Base-by-base conservation (phyloP, 2,329 filamentous ascomycete genomes). In the Talaromyces sp. region DNA sequence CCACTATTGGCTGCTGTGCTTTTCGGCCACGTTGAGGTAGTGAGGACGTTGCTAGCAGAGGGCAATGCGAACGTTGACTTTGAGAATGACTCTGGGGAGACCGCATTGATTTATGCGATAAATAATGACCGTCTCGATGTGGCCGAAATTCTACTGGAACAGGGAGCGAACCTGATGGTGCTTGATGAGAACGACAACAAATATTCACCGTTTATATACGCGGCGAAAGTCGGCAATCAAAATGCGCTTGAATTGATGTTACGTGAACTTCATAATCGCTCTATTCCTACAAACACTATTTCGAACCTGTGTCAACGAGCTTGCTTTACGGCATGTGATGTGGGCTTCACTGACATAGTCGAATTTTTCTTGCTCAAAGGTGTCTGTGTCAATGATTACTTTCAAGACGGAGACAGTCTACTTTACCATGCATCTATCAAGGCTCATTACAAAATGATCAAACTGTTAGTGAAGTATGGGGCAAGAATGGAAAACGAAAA, bases 401-500 rank as follows among this genome's bases (percentile, higher is more conserved):
- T 2, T 34, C 1, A 54, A 9, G 16, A 33, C 0, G 5, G 55
- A 2, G n/a, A 23, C 7, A 14, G 34, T 3, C 34, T 60, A 27
- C 57, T 60, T 28, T 55, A 14, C 12, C n/a, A 16, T 5, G 51
- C 57, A 3, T 53, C 51, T 23, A 27, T 9, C 1, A 1, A 18
- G 1, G 7, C 12, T 14, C 16, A 47, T 5, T 23, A 55, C 5
- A 18, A 34, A 47, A 34, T 12, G 6, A 31, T 59, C 7, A 53
- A 34, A 34, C 3, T 55, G 28, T 30, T 60, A 18, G 57, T 60
- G 36, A 60, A 55, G 28, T 6, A 50, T 30, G 57, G 57, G 12
- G 57, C 36, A n/a, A 60, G 7, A 34, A 60, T 55, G 57, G 57
- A 60, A 23, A 55, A 47, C 3, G 57, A 55, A 8, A 60, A 4